phyloP scores from a whole-genome alignment of 106 monocot genomes.

The Vanilla planifolia region DNA sequence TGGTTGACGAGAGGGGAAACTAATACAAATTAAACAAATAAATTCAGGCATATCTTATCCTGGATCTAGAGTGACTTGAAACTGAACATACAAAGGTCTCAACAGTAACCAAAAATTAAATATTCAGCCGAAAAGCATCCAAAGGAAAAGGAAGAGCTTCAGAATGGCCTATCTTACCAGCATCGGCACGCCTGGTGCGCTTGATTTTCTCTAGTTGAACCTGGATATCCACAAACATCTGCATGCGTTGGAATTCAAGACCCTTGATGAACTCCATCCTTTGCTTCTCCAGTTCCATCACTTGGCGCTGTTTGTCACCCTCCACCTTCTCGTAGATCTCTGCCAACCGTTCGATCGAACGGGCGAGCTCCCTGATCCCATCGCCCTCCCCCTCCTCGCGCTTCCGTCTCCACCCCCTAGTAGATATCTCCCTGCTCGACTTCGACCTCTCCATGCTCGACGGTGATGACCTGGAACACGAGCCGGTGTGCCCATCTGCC shows the following conservation, averaged over 20 bases:
- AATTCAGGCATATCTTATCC: too few relatives aligned
- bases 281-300: slow-evolving; percentile 93
- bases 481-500: slow-evolving; percentile 26
- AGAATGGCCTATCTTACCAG: not conserved
- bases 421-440: slow-evolving; percentile 16
- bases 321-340: slow-evolving; percentile 92
- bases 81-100: not conserved
- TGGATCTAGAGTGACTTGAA: not conserved
- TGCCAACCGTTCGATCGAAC: slow-evolving; percentile 49
- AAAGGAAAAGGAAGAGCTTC: not conserved
- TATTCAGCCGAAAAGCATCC: not conserved
- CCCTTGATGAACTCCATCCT: slow-evolving; percentile 84
- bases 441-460: slow-evolving; percentile 18
- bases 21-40: too few relatives aligned
- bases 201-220: slow-evolving; percentile 62
- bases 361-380: slow-evolving; percentile 56
- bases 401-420: slow-evolving; percentile 10
- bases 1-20: too few relatives aligned
- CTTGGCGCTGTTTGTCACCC: slow-evolving; percentile 57
- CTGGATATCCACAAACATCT: slow-evolving; percentile 68
- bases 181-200: slow-evolving; percentile 10
- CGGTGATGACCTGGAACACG: slow-evolving; percentile 21
- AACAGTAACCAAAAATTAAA: not conserved
- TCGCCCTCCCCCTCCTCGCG: slow-evolving; percentile 25
- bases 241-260: slow-evolving; percentile 85